Conservation (phyloP, 257 asterid genomes). For the Eucommia ulmoides region DNA sequence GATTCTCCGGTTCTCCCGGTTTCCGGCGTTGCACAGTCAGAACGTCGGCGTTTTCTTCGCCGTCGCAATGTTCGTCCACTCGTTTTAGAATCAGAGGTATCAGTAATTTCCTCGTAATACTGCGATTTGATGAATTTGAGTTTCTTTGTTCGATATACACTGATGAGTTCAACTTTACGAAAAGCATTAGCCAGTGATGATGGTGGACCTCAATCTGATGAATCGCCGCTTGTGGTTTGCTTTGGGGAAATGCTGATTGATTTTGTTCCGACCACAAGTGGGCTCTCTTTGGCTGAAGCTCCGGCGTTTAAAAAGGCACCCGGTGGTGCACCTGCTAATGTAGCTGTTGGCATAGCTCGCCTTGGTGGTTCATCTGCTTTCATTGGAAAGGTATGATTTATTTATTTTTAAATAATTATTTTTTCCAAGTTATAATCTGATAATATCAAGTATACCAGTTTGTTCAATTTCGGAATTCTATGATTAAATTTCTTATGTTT, state of each 20-base stretch:
- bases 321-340: constrained; percentile 99
- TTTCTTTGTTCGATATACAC: too few relatives aligned
- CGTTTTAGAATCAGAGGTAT: constrained; percentile 47
- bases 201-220: constrained; percentile 39
- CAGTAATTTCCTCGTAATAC: not conserved
- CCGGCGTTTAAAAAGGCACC: constrained; percentile 96
- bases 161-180: too few relatives aligned
- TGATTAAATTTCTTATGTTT: too few relatives aligned
- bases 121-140: too few relatives aligned
- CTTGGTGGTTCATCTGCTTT: constrained; percentile 95
- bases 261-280: constrained; percentile 87
- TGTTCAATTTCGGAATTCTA: too few relatives aligned
- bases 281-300: constrained; percentile 84
- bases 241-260: constrained; percentile 98
- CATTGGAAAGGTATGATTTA: constrained; percentile 70
- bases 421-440: too few relatives aligned
- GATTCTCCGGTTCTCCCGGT: constrained; percentile 18
- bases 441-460: too few relatives aligned
- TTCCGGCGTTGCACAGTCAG: constrained; percentile 27
- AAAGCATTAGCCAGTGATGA: constrained; percentile 43
- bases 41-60: constrained; percentile 26
- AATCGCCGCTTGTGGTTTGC: constrained; percentile 73
- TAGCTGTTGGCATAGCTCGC: constrained; percentile 97
- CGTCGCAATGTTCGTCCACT: constrained; percentile 17
- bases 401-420: too few relatives aligned